Base-by-base conservation (phyloP, 2,329 filamentous ascomycete species). In the Metarhizium humberi region DNA sequence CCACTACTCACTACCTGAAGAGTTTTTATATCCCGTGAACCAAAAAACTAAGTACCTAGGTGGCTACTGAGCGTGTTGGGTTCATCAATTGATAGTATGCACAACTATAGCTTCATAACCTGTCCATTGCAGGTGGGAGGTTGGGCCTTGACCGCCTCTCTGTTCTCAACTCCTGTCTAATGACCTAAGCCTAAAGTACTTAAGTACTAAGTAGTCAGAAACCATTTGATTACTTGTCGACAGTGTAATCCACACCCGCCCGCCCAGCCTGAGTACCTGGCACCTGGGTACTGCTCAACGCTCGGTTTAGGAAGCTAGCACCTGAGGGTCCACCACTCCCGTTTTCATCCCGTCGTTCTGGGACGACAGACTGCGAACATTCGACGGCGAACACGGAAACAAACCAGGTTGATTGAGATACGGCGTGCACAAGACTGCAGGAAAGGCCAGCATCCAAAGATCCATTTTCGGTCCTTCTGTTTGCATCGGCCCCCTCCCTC, bases 71-170 rank as follows among this genome's bases (percentile, higher is more conserved):
- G 25, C 25, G 25, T 4, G 25, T 25, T 25, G 25, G 25, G 25
- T 25, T 25, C 25, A 4, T 25, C 25, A 25, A 25, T 25, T 25
- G 25, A 25, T 25, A 25, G 25, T 25, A 25, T 25, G 25, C 25
- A 25, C 25, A 25, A 25, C 4, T 25, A 25, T 25, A 43, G 40
- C 40, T 43, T 43, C 40, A 43, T 43, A 14, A 25, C 43, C 8
- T 6, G 20, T 46, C n/a, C 43, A 29, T 46, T 18, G 13, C 20
- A 7, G n/a, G 30, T 6, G 25, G 36, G 53, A 36, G 25, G 14
- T 55, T 55, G 18, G 49, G 53, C 49, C 53, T 55, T 55, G 53
- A 55, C 53, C 53, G 53, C 53, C 51, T 49, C 49, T 55, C 53
- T 18, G 29, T 50, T 36, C n/a, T 47, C 30, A 14, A 25, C 25